These are phyloP conservation scores for Pelargonium fulgidum DNA, from an alignment of 441 rosid genomes.

Conservation along the genomic window DNA sequence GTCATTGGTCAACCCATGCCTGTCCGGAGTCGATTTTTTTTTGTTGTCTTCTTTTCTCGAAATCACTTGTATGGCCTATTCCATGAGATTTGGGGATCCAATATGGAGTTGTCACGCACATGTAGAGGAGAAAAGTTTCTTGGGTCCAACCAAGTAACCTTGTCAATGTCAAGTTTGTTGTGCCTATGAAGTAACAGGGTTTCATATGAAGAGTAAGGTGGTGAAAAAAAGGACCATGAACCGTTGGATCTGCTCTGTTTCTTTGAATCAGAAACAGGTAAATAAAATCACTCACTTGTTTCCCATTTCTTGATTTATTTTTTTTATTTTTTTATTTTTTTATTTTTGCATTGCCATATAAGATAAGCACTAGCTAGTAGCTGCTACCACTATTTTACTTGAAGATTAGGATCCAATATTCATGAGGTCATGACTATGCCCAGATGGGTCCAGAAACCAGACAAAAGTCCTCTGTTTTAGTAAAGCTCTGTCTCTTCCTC, in stretches of 20 bases:
- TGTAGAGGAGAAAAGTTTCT: slow-evolving; percentile 1
- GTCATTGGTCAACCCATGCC: no score
- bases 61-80: no score
- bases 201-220: neutral
- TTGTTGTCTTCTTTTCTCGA: no score
- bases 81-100: no score
- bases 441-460: slow-evolving; percentile 16
- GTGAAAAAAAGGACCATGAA: slow-evolving; percentile 21
- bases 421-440: slow-evolving; percentile 4
- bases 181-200: slow-evolving; percentile 5
- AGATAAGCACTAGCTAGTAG: neutral
- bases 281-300: slow-evolving; percentile 32
- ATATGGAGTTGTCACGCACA: slow-evolving; percentile 1
- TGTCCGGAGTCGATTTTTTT: no score
- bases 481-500: slow-evolving; percentile 29
- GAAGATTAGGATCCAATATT: slow-evolving; percentile 4
- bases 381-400: neutral
- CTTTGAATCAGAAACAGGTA: slow-evolving; percentile 30
- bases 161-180: slow-evolving; percentile 1
- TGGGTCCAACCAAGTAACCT: slow-evolving; percentile 7
- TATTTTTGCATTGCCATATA: neutral
- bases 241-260: slow-evolving; percentile 38
- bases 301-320: neutral
- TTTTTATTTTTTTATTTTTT: neutral
- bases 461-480: slow-evolving; percentile 28